These are phyloP conservation scores for Zizania latifolia DNA, from an alignment of 176 grass and related monocot species.

Conservation along the genomic window DNA sequence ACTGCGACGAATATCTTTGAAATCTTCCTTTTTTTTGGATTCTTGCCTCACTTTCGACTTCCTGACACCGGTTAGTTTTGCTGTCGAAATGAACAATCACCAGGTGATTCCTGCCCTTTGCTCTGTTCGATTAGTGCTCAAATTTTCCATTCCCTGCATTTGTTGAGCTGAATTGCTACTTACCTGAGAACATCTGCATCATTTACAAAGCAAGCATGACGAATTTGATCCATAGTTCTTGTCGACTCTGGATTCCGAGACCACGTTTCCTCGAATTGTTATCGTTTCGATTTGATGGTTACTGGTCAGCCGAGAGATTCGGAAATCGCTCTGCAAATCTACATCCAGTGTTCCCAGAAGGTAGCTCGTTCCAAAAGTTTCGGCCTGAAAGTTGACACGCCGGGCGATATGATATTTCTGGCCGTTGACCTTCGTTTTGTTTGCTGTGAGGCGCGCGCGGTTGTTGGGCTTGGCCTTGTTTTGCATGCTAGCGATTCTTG, in stretches of 20 bases:
- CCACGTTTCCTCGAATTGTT: too few species aligned
- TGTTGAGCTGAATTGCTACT: neutral
- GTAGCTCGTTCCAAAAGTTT: neutral
- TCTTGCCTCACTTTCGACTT: neutral
- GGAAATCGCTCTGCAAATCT: too few species aligned
- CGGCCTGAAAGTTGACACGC: neutral
- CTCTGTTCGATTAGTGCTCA: neutral
- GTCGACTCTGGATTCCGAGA: too few species aligned
- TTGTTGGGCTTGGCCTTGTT: neutral
- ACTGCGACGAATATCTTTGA: too few species aligned
- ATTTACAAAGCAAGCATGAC: neutral
- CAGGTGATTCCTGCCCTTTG: neutral
- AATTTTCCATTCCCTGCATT: neutral
- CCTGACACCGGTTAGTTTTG: neutral
- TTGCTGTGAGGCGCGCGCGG: too few species aligned
- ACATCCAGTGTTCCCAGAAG: neutral
- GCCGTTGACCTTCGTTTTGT: neutral
- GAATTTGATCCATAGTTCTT: too few species aligned
- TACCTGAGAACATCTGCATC: neutral
- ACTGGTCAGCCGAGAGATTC: too few species aligned
- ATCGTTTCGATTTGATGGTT: too few species aligned
- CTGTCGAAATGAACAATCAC: neutral
- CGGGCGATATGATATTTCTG: neutral
- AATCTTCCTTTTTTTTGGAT: too few species aligned
- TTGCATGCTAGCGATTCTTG: neutral